Conservation (phyloP, 192 early-diverging fungal genomes). For the Kappamyces sp. region DNA sequence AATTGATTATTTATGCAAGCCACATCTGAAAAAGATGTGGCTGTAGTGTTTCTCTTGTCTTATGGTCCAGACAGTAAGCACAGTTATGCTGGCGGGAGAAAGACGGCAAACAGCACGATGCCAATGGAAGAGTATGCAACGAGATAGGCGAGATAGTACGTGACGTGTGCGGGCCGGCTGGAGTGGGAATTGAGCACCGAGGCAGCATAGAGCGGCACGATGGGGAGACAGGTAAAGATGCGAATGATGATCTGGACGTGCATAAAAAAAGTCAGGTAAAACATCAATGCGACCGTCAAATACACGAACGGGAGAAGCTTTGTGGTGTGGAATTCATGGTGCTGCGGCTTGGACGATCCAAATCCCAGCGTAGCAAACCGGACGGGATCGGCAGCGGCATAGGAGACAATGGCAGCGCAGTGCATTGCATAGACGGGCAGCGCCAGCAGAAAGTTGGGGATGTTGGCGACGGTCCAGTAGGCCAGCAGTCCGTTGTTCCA, state of each 20-base stretch:
- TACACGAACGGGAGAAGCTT: constrained; percentile 56
- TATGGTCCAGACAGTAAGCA: constrained; percentile 39
- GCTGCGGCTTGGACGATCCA: not conserved
- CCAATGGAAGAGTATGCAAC: constrained; percentile 69
- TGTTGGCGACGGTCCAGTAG: constrained; percentile 74
- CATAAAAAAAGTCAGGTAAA: constrained; percentile 64
- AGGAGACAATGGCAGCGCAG: constrained; percentile 51
- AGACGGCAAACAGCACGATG: constrained; percentile 76
- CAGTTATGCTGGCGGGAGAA: constrained; percentile 60
- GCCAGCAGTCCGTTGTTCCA: constrained; percentile 84
- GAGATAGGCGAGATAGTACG: constrained; percentile 57
- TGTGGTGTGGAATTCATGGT: constrained; percentile 12
- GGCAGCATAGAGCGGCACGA: constrained; percentile 75
- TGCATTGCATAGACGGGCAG: constrained; percentile 68
- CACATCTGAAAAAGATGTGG: too few species aligned
- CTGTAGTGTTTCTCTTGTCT: constrained; percentile 16
- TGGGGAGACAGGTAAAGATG: constrained; percentile 74
- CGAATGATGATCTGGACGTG: constrained; percentile 88
- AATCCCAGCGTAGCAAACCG: constrained; percentile 49
- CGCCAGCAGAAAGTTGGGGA: constrained; percentile 88
- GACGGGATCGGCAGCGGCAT: constrained; percentile 40
- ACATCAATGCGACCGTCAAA: constrained; percentile 59
- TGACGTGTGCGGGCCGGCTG: constrained; percentile 12
- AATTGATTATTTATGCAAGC: too few species aligned
- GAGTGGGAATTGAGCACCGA: constrained; percentile 23